Evolutionary conservation across 2,329 filamentous ascomycete genomes (phyloP), one percentile per base, ranked within the genome.

Genomic region (Hymenoscyphus infarciens): DNA sequence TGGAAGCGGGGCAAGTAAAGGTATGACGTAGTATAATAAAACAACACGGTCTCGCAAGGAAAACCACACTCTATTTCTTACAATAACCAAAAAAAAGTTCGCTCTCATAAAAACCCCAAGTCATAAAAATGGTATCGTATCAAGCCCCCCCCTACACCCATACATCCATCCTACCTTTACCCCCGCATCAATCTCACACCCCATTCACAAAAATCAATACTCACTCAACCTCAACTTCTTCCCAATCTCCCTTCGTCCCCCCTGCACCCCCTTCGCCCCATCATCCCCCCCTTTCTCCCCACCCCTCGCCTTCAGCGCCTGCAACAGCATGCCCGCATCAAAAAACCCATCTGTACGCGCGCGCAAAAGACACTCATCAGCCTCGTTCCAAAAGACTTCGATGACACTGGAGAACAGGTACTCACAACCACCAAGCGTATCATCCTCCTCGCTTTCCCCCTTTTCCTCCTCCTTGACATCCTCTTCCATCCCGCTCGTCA

Each of bases 381-480:
- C 59, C 59, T 62, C 58, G 31, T 54, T 57, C 64, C 68, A 25
- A 25, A 53, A 31, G 55, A 60, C 56, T 15, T 60, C 60, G 33
- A 64, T n/a, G 27, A 59, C 35, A 42, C 56, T 27, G n/a, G 33
- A 19, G 22, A 62, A 70, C 66, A 42, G 71, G 64, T 67, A 87
- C 91, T 88, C 85, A 97, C 93, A 97, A 76, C 94, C 93, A 68
- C 93, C 93, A 73, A 97, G 82, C 68, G 92, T 91, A 72, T 97
- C 93, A 76, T 93, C 90, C 72, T 96, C 92, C 29, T 31, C 29
- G 69, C 91, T 92, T 38, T 87, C 82, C 55, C 84, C 83, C 33
- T 84, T 80, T 72, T 88, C 92, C 70, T 93, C 90, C 53, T 89
- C 87, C 69, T n/a, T n/a, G n/a, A n/a, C n/a, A n/a, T n/a, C n/a